A percentile compares a stretch with the other conserved stretches of the same genome.
Evolutionary conservation across 2,329 filamentous ascomycete species (phyloP).

Genomic region (Trichocomaceae sp.): DNA sequence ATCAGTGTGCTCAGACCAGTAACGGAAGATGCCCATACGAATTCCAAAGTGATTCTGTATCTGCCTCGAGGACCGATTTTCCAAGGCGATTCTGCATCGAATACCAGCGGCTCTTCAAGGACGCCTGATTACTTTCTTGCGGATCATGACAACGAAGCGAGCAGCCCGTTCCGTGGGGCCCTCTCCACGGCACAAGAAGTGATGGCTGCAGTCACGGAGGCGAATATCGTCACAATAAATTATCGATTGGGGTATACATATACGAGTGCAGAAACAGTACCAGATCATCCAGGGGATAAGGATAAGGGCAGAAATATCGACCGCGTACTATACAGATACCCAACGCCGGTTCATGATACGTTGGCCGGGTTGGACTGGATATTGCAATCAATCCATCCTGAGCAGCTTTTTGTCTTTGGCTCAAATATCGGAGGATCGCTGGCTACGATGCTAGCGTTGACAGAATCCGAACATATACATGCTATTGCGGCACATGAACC

Average conservation of each 20-base stretch:
- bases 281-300: not conserved
- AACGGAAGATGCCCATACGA: not conserved
- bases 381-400: constrained; percentile 24
- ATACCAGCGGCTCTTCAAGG: not conserved
- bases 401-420: constrained; percentile 27
- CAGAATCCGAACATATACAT: constrained; percentile 28
- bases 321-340: constrained; percentile 24
- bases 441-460: constrained; percentile 39
- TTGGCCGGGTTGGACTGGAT: constrained; percentile 36
- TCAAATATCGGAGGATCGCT: constrained; percentile 36
- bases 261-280: not conserved
- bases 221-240: constrained; percentile 35
- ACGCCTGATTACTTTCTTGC: not conserved
- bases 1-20: constrained; percentile 1
- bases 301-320: not conserved
- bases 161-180: not conserved
- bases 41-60: constrained; percentile 12
- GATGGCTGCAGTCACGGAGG: constrained; percentile 26
- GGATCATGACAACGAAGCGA: not conserved
- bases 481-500: constrained; percentile 31
- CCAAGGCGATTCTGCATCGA: not conserved
- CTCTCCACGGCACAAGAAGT: constrained; percentile 19
- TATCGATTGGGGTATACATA: constrained; percentile 30
- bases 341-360: constrained; percentile 35
- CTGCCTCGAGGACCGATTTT: constrained; percentile 12